Base-by-base conservation (phyloP, 139 green algal genomes). In the Closterium sp. region DNA sequence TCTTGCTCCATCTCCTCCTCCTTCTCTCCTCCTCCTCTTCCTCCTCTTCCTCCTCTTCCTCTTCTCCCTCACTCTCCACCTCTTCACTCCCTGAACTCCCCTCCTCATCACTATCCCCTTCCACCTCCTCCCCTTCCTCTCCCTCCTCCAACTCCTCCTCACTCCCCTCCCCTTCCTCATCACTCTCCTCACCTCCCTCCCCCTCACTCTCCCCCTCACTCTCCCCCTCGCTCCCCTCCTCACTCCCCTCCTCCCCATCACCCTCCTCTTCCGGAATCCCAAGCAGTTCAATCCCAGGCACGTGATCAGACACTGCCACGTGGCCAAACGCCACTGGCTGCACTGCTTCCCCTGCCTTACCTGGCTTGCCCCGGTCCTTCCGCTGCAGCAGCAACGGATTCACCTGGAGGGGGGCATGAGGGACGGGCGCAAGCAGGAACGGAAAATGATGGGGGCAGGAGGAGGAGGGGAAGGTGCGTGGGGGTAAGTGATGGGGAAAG, bases 231-330 rank as follows among this genome's bases (percentile, higher is more conserved):
- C 27, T 62, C 32, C 38, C 90, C 91, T 88, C 90, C 32, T 88
- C 62, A 38, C 92, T 89, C 42, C 34, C n/a, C 50, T 88, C 29
- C 89, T 91, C 88, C 29, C 34, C 32, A n/a, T 91, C 70, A 7
- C 91, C 95, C 73, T 62, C 92, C 62, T 86, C 93, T 0, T 87
- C 94, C 34, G 45, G 89, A 88, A 28, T 87, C 86, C 70, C 79
- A 70, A 99, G 96, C 93, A 99, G 92, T 38, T 99, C 98, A 0
- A 96, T 96, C 7, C 98, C 98, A 22, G 97, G 95, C 27, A 99
- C 89, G 29, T 94, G 89, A 3, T 96, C 85, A 32, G 22, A 31
- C 24, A 92, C 90, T 24, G 84, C 31, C n/a, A 19, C 32, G 31
- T 93, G 84, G 38, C 95, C 95, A 93, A 89, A 96, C 42, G 84